Base-by-base conservation (phyloP, 768 basidiomycete genomes). In the Trametes maxima region DNA sequence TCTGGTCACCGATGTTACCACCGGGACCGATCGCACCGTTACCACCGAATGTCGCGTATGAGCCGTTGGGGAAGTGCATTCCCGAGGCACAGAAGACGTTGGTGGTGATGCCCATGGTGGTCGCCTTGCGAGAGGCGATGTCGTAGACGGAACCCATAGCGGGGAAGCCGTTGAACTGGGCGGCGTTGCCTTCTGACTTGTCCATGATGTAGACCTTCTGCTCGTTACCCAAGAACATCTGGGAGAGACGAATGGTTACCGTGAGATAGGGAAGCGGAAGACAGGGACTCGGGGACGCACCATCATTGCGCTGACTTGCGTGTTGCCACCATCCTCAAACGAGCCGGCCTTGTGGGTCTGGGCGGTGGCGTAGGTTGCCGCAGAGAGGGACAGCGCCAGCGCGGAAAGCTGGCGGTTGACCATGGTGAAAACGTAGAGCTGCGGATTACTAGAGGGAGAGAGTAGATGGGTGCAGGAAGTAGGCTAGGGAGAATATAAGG, bases 191-290 rank as follows among this genome's bases (percentile, higher is more conserved):
- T 70, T 94, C 92, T 1, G 87, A 85, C 77, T 97, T 97, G 79
- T 97, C 94, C n/a, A 95, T 76, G 21, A 95, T 89, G 75, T 95
- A 95, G 36, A 95, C 89, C 72, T 86, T 92, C 66, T 92, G 78
- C 7, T 82, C 77, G 64, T 88, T 90, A 35, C 90, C 92, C 53
- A 94, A 75, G 72, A 94, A 92, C 84, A 90, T 85, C 90, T 89
- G 69, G 28, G 36, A 35, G 35, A 17, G 21, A 36, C 7, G 24
- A 24, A 22, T 43, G 2, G 39, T 37, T 16, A 48, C 51, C 35
- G 48, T 21, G 25, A 37, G 46, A 17, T 25, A 48, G n/a, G 46
- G 22, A 35, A 19, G 54, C 66, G 17, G 48, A 42, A 49, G 24
- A 57, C 42, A 37, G 33, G 25, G 47, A 17, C 54, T 51, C 45